Evolutionary conservation across 1,139 yeast species (phyloP).

Genomic region (Kodamaea fungicola): DNA sequence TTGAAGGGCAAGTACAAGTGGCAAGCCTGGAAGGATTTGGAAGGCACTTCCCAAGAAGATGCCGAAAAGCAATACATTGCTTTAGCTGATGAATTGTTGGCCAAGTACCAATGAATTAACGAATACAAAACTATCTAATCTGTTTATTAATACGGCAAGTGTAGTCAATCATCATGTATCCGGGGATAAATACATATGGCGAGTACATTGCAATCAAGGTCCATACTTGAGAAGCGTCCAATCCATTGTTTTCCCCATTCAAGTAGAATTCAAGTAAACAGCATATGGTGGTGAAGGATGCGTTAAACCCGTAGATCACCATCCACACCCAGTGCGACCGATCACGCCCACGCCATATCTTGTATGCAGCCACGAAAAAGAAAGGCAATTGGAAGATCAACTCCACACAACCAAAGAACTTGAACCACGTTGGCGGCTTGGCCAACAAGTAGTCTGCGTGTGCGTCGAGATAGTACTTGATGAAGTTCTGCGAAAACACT

Average conservation of each 20-base stretch:
- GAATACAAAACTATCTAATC: conserved; percentile 1
- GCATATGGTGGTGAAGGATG: conserved; percentile 66
- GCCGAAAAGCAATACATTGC: conserved; percentile 86
- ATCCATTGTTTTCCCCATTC: conserved; percentile 31
- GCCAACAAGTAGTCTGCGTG: conserved; percentile 71
- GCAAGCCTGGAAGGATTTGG: conserved; percentile 90
- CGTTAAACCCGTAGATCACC: conserved; percentile 73
- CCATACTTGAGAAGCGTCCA: conserved; percentile 30
- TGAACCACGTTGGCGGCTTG: conserved; percentile 63
- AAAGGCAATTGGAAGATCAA: conserved; percentile 73
- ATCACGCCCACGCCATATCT: conserved; percentile 12
- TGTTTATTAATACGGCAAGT: conserved; percentile 7
- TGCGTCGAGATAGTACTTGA: conserved; percentile 53
- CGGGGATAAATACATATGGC: conserved; percentile 69
- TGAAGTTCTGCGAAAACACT: conserved; percentile 43
- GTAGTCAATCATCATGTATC: conserved; percentile 49
- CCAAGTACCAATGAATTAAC: conserved; percentile 28
- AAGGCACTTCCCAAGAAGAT: conserved; percentile 83
- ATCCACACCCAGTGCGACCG: conserved; percentile 45
- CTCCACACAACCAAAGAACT: conserved; percentile 68
- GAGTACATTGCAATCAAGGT: conserved; percentile 52
- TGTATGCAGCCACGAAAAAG: conserved; percentile 46
- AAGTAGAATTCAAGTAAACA: conserved; percentile 50
- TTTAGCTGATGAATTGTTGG: conserved; percentile 65
- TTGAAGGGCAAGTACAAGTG: conserved; percentile 95